Evolutionary conservation across 371 early-diverging fungal genomes (phyloP), one percentile per base, ranked within the genome.

Genomic region (Mycotypha africana): DNA sequence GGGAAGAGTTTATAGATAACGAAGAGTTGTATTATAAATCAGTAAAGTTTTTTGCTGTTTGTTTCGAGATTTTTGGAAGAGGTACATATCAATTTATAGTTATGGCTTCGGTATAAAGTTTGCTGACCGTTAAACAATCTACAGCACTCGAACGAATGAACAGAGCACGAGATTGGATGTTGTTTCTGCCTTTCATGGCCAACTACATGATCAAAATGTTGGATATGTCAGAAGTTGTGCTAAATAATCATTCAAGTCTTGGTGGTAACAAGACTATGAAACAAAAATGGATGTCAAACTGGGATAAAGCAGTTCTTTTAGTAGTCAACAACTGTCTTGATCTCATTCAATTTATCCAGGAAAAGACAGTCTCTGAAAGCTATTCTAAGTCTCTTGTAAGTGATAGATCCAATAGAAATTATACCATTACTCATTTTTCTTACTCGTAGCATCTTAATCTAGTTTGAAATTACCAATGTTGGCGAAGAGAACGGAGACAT

Each of bases 101-200:
- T n/a, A n/a, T n/a, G n/a, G n/a, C n/a, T n/a, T n/a, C n/a, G n/a
- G n/a, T n/a, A n/a, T n/a, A n/a, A n/a, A n/a, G n/a, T n/a, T n/a
- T n/a, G n/a, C n/a, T n/a, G n/a, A n/a, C n/a, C n/a, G n/a, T n/a
- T n/a, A n/a, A n/a, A n/a, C n/a, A n/a, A 10, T 33, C 4, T 24
- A 5, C 14, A 51, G 54, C 40, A 1, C 36, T 60, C 4, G 54
- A 54, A 19, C 42, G 37, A 21, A 39, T 47, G 43, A 51, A 42
- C 10, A 24, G 24, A 28, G 38, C 50, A 15, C 47, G 47, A 31
- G 54, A 51, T 28, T 60, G 50, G 60, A 60, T 54, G 54, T 25
- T 54, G 6, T 51, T 51, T 20, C 14, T 58, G 8, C 52, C 58
- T 2, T 52, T 58, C 31, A 21, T 58, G 4, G 19, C 58, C 2